phyloP scores from a whole-genome alignment of 2,329 filamentous ascomycete genomes.

The Zelopaecilomyces penicillatus region DNA sequence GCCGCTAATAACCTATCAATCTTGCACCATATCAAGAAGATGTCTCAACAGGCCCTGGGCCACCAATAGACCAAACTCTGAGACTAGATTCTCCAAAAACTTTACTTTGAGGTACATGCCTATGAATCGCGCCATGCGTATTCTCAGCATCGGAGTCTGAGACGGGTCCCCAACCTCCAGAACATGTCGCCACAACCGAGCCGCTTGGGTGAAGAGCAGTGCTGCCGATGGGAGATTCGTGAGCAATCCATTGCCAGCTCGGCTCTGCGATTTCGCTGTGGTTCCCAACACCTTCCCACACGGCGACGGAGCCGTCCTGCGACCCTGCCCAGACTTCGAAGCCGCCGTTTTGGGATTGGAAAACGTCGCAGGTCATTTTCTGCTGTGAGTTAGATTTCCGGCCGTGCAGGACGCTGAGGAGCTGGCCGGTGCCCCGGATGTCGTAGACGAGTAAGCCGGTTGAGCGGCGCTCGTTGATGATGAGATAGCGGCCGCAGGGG shows the following conservation, averaged over 20 bases:
- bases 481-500: constrained; percentile 52
- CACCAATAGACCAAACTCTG: constrained; percentile 15
- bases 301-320: constrained; percentile 42
- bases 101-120: not conserved
- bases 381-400: constrained; percentile 46
- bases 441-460: constrained; percentile 53
- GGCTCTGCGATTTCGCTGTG: constrained; percentile 34
- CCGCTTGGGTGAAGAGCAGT: constrained; percentile 45
- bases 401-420: constrained; percentile 47
- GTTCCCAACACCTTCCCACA: constrained; percentile 50
- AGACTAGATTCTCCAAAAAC: constrained; percentile 15
- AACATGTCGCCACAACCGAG: constrained; percentile 48
- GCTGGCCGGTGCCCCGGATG: constrained; percentile 47
- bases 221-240: constrained; percentile 40
- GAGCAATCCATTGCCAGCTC: constrained; percentile 42
- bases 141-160: constrained; percentile 5
- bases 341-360: constrained; percentile 31
- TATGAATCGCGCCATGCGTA: not conserved
- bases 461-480: constrained; percentile 53
- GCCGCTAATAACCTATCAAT: not conserved
- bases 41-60: not conserved
- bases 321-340: constrained; percentile 58
- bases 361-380: constrained; percentile 47
- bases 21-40: not conserved
- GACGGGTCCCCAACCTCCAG: constrained; percentile 41